Conservation (phyloP, 202 grass and related monocot genomes). For the Brachypodium distachyon region DNA sequence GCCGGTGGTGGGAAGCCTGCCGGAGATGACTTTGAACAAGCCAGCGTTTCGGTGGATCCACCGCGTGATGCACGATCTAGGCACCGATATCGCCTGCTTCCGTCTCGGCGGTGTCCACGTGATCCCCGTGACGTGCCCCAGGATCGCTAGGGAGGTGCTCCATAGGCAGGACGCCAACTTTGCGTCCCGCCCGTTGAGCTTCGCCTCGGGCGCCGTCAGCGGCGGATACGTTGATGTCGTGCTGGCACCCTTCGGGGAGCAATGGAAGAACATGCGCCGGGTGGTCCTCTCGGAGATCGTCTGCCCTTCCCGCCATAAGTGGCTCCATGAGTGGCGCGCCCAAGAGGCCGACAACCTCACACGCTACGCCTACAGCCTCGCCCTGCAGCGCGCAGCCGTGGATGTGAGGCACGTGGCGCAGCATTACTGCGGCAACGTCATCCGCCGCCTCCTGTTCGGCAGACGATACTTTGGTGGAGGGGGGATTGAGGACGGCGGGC, state of each 20-base stretch:
- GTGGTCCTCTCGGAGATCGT: not conserved
- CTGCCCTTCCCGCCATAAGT: not conserved
- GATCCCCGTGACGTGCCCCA: not conserved
- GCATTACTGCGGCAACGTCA: not conserved
- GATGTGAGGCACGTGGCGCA: not conserved
- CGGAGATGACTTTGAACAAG: not conserved
- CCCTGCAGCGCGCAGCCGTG: not conserved
- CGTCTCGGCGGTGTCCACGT: not conserved
- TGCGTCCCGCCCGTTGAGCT: not conserved
- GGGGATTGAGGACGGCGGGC: not conserved
- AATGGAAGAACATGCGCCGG: slow-evolving; percentile 32
- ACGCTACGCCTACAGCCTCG: not conserved
- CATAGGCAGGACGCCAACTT: not conserved
- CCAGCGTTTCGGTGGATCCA: not conserved
- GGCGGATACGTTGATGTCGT: not conserved
- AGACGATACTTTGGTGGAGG: not conserved
- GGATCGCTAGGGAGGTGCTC: not conserved
- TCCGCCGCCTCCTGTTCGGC: not conserved
- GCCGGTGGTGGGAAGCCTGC: not conserved
- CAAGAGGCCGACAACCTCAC: not conserved
- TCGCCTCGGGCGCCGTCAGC: not conserved
- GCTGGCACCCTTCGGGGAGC: slow-evolving; percentile 4
- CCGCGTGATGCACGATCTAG: not conserved
- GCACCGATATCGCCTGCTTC: not conserved
- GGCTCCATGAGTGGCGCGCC: not conserved